phyloP scores from a whole-genome alignment of 352 stramenopile genomes.

The Peronospora destructor region DNA sequence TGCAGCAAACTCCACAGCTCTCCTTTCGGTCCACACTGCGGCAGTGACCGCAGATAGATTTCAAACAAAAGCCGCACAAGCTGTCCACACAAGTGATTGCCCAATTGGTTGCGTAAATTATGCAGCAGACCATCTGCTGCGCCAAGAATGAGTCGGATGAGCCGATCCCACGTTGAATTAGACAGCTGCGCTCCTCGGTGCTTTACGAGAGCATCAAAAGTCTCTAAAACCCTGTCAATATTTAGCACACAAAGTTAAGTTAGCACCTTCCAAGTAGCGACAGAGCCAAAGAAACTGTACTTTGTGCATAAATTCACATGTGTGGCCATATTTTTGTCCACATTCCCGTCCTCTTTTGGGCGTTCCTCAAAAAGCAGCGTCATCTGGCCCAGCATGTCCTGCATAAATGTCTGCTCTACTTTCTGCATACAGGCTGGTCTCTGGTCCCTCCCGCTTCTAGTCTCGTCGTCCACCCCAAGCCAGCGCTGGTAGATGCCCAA shows the following conservation, averaged over 20 bases:
- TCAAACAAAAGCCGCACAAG: constrained; percentile 76
- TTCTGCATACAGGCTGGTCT: constrained; percentile 72
- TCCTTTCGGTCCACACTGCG: constrained; percentile 55
- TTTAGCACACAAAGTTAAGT: constrained; percentile 1
- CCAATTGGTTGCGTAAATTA: constrained; percentile 61
- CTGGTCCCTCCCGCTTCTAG: constrained; percentile 34
- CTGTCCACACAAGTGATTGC: constrained; percentile 66
- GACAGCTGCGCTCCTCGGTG: constrained; percentile 51
- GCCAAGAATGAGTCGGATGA: constrained; percentile 74
- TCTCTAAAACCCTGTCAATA: constrained; percentile 54
- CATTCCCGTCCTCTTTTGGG: constrained; percentile 18
- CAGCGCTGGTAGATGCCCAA: constrained; percentile 77
- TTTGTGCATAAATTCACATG: constrained; percentile 68
- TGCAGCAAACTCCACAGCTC: constrained; percentile 77
- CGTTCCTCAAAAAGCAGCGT: constrained; percentile 84
- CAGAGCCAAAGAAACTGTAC: constrained; percentile 10
- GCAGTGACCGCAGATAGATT: constrained; percentile 66
- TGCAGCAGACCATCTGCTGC: constrained; percentile 72
- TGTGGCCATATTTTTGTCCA: constrained; percentile 41
- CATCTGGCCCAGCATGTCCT: constrained; percentile 84
- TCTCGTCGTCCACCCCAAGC: constrained; percentile 52
- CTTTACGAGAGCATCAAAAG: constrained; percentile 71
- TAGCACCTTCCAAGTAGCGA: not conserved
- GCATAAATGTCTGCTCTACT: constrained; percentile 80
- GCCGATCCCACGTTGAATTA: constrained; percentile 74